Evolutionary conservation across 148 eudicot genomes (phyloP).

Genomic region (Rhododendron molle): DNA sequence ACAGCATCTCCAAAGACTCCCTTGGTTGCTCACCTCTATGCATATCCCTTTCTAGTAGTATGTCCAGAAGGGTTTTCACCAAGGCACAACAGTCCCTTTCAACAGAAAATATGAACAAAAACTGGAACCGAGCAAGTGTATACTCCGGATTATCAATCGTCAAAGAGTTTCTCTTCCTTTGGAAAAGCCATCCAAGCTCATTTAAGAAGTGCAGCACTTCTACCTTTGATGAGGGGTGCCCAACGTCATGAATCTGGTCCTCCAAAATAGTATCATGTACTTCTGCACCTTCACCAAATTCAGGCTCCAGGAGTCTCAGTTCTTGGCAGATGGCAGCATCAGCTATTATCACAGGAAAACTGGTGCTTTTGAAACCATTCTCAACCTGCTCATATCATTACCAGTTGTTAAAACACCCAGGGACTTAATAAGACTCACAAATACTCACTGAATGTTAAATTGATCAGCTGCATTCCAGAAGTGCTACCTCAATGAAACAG

Average conservation of each 20-base stretch:
- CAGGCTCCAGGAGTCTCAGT: slow-evolving; percentile 61
- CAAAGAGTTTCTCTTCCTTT: slow-evolving; percentile 31
- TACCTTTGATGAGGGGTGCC: slow-evolving; percentile 23
- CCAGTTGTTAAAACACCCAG: slow-evolving; percentile 7
- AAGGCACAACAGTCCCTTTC: slow-evolving; percentile 44
- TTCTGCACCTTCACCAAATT: slow-evolving; percentile 33
- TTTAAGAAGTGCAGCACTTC: slow-evolving; percentile 44
- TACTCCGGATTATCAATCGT: slow-evolving; percentile 23
- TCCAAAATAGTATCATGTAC: slow-evolving; percentile 8
- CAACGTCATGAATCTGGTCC: slow-evolving; percentile 10
- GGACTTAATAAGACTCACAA: background rate
- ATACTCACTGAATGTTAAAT: background rate
- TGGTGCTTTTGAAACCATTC: slow-evolving; percentile 59
- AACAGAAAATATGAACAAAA: slow-evolving; percentile 35
- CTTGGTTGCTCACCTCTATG: slow-evolving; percentile 15
- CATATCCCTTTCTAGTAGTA: slow-evolving; percentile 27
- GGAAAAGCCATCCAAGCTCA: slow-evolving; percentile 58
- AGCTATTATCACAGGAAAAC: slow-evolving; percentile 75
- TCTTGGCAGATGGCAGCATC: slow-evolving; percentile 64
- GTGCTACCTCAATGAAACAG: slow-evolving; percentile 72
- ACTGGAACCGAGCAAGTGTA: slow-evolving; percentile 28
- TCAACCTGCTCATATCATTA: slow-evolving; percentile 57
- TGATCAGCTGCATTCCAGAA: slow-evolving; percentile 8
- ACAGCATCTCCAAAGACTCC: slow-evolving; percentile 41
- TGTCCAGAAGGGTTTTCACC: slow-evolving; percentile 42